Base-by-base conservation (phyloP, 345 rosid genomes). In the Boechera retrofracta region DNA sequence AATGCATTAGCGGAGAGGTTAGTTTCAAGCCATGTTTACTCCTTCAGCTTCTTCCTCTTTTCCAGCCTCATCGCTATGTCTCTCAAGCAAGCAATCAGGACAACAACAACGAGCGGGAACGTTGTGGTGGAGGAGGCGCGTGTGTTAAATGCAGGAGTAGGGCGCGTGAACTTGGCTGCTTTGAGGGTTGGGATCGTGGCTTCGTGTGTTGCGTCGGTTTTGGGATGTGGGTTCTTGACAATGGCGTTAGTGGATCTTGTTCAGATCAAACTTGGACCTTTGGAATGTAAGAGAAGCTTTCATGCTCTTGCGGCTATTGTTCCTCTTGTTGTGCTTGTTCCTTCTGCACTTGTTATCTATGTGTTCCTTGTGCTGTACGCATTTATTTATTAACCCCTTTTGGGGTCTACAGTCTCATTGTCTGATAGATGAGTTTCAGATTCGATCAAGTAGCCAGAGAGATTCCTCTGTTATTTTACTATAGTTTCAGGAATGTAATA, bases 1-100 rank as follows among this genome's bases (percentile, higher is more conserved):
- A 52, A 74, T 1, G 13, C 71, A 44, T 21, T 87, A 52, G 88
- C 79, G 13, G 92, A 86, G 74, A 80, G 79, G 45, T 79, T 93
- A 15, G 67, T 93, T 11, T 45, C 89, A 29, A 87, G 79, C 88
- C 98, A 89, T 73, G 97, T 91, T 15, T 93, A 91, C 79, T 85
- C 98, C 53, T 93, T 93, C 84, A 86, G 88, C 69, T 86, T 75
- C 72, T 89, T 91, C 78, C 90, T 93, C 71, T 91, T 88, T 83
- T 91, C 98, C 6, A 93, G 97, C 77, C 92, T 93, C 67, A 48
- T 93, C 4, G 98, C 96, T 18, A 73, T 85, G 61, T 86, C 96
- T 38, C 71, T 91, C 71, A 93, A 88, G 72, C 95, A 91, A 77
- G 83, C 87, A 53, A 85, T 91, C 68, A 74, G 38, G 48, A 35